Conservation (phyloP, 306 rosid genomes). For the Cucumis cinereus region DNA sequence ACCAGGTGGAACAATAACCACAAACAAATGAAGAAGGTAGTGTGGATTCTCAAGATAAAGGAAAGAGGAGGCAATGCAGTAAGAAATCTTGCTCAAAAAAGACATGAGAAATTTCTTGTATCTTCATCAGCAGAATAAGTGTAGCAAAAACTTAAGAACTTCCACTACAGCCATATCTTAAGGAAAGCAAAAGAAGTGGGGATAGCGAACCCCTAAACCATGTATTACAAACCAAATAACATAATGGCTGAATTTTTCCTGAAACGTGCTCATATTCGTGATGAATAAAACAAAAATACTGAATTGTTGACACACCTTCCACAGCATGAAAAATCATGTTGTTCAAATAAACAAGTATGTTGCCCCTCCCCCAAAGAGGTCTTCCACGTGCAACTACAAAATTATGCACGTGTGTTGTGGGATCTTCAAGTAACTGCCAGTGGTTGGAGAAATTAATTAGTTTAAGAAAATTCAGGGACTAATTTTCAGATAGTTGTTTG, state of each 20-base stretch:
- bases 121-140: background rate
- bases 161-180: background rate
- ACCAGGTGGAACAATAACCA: background rate
- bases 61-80: background rate
- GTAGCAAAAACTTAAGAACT: background rate
- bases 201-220: background rate
- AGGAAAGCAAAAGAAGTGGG: background rate
- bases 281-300: constrained; percentile 2
- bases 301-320: constrained; percentile 40
- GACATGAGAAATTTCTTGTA: background rate
- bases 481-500: background rate
- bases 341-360: constrained; percentile 51
- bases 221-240: background rate
- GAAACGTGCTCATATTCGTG: background rate
- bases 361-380: constrained; percentile 72
- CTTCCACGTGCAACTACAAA: constrained; percentile 59
- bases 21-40: constrained; percentile 1
- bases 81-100: background rate
- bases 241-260: background rate
- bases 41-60: background rate
- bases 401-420: constrained; percentile 39
- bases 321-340: constrained; percentile 48
- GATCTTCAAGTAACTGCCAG: constrained; percentile 58
- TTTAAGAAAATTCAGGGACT: background rate
- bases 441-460: constrained; percentile 4